Evolutionary conservation across 352 stramenopile genomes (phyloP), one percentile per base, ranked within the genome.

Genomic region (Pythium aquatile): DNA sequence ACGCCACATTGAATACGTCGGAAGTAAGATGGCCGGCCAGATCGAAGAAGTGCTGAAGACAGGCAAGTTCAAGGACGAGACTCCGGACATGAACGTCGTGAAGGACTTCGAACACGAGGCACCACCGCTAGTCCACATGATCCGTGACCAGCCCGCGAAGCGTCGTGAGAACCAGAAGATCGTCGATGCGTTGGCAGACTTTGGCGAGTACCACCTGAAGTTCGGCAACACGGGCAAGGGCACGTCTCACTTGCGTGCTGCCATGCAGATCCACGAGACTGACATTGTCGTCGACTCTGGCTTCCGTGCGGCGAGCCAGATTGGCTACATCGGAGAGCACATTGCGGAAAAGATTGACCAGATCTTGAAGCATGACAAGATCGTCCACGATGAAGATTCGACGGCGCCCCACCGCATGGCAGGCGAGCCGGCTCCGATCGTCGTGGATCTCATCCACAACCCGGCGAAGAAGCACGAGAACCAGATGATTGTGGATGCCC

Each of bases 261-360:
- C 84, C 1, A 75, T 72, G 13, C 75, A 90, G 55, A 81, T 93
- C 66, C 82, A 87, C 64, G 74, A 85, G 26, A 48, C 70, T 1
- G 69, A 79, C 14, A 58, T 74, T 28, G 67, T 80, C 14, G 83
- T 93, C 51, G 78, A 73, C 32, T 87, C 79, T 37, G 79, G 75
- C 0, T 73, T 64, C 17, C 74, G 75, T 17, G 82, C 84, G n/a
- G 69, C 70, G 5, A 69, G 68, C 7, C 49, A 61, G n/a, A 71
- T 88, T 13, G 72, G 73, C 39, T 73, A 87, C 33, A 81, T 93
- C 44, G 84, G 84, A 37, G 70, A 83, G n/a, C 79, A 90, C 29
- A 81, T 93, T 26, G 74, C 79, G 2, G 76, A 89, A 39, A 93
- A 93, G 69, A 90, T 93, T 39, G 79, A 93, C 24, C 82, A 93